Conservation (phyloP, 176 grass and related monocot genomes). For the Typha latifolia region DNA sequence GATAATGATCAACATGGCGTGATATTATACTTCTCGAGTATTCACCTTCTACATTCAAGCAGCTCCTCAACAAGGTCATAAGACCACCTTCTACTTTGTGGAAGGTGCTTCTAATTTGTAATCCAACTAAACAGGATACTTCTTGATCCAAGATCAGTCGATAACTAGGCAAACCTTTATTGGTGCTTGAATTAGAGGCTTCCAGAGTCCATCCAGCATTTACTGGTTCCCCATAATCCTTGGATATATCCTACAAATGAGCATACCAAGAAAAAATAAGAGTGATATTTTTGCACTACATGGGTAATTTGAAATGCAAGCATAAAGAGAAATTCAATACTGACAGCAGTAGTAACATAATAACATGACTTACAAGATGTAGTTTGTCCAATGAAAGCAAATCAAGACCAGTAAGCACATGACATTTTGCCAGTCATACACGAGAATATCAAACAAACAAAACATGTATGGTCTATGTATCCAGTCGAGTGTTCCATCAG, state of each 20-base stretch:
- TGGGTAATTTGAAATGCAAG: background rate
- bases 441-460: too few species aligned
- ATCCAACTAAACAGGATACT: constrained; percentile 30
- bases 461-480: too few species aligned
- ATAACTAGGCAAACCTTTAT: background rate
- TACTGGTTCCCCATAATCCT: constrained; percentile 2
- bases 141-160: constrained; percentile 24
- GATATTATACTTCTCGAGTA: constrained; percentile 53
- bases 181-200: constrained; percentile 37
- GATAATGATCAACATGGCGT: constrained; percentile 57
- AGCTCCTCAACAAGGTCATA: constrained; percentile 45
- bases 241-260: constrained; percentile 36
- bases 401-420: too few species aligned
- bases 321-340: too few species aligned
- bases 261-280: too few species aligned
- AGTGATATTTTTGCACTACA: background rate
- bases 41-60: constrained; percentile 52
- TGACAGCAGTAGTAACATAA: too few species aligned
- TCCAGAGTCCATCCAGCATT: constrained; percentile 17
- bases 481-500: too few species aligned
- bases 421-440: too few species aligned
- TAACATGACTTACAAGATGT: too few species aligned
- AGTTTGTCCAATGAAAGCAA: too few species aligned
- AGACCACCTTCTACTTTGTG: constrained; percentile 54
- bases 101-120: constrained; percentile 40